These are phyloP conservation scores for Coleophoma crateriformis DNA, from an alignment of 2,329 filamentous ascomycete genomes.

Conservation along the genomic window DNA sequence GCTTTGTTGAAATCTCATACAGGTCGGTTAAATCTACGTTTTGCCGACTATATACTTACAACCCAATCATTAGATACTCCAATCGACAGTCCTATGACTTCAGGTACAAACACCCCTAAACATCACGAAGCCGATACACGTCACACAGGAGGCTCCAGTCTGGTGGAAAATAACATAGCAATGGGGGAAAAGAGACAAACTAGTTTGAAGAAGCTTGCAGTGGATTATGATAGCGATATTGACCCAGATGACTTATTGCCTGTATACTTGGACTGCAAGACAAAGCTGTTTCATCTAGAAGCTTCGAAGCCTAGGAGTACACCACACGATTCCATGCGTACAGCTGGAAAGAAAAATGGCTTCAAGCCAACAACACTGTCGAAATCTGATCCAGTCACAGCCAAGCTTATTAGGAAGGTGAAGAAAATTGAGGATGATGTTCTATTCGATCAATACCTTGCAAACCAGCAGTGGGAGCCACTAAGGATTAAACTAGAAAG, in stretches of 20 bases:
- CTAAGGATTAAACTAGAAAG: constrained; percentile 56
- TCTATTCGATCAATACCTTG: constrained; percentile 63
- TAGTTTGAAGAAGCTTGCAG: constrained; percentile 14
- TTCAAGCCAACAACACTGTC: constrained; percentile 9
- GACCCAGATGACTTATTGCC: constrained; percentile 72
- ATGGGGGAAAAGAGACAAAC: constrained; percentile 11
- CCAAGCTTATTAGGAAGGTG: constrained; percentile 68
- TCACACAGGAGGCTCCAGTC: constrained; percentile 13
- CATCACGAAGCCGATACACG: constrained; percentile 20
- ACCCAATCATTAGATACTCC: constrained; percentile 19
- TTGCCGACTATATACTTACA: constrained; percentile 3
- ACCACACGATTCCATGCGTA: constrained; percentile 20
- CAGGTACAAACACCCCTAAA: constrained; percentile 24
- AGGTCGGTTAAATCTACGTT: constrained; percentile 15
- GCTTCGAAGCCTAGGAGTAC: constrained; percentile 37
- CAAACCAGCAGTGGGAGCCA: constrained; percentile 60
- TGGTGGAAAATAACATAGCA: constrained; percentile 3
- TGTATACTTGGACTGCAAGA: constrained; percentile 71
- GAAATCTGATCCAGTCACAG: constrained; percentile 36
- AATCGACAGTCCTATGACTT: constrained; percentile 23
- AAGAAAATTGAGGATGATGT: constrained; percentile 72
- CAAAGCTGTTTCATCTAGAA: constrained; percentile 58
- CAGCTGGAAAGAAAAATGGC: constrained; percentile 5
- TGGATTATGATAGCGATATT: constrained; percentile 62
- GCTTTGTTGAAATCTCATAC: constrained; percentile 19